Evolutionary conservation across 352 stramenopile species (phyloP).

Genomic region (Phytopythium helicoides): DNA sequence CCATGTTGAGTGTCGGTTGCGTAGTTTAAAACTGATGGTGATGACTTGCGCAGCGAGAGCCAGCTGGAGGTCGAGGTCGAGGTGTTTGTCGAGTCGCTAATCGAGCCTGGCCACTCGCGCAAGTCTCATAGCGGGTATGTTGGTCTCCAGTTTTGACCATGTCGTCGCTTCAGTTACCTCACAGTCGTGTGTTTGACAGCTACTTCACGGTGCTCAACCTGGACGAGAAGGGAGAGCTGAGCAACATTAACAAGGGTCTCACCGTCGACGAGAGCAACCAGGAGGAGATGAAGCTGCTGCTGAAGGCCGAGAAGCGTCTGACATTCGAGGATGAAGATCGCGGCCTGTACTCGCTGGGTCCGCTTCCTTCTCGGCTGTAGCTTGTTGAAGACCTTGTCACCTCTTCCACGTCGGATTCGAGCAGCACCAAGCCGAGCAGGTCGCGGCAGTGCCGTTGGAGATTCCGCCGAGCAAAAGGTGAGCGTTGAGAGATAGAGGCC

Average conservation of each 20-base stretch:
- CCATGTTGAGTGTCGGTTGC: no score
- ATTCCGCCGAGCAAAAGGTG: no score
- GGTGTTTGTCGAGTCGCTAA: conserved; percentile 44
- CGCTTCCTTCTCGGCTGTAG: no score
- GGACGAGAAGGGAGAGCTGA: no score
- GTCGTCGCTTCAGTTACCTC: not conserved
- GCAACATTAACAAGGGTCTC: conserved; percentile 32
- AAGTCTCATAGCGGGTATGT: no score
- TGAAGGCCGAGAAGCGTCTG: conserved; percentile 43
- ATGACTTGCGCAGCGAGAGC: conserved; percentile 23
- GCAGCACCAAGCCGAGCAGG: not conserved
- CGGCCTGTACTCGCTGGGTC: no score
- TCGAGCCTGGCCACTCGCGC: conserved; percentile 14
- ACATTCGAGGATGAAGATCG: conserved; percentile 35
- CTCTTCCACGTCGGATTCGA: no score
- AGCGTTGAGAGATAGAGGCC: no score
- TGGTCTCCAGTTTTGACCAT: no score
- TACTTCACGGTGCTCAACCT: no score
- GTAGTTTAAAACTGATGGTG: not conserved
- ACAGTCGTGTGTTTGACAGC: conserved; percentile 1
- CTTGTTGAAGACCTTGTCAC: no score
- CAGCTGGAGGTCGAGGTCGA: conserved; percentile 64
- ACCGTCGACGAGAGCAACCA: conserved; percentile 27
- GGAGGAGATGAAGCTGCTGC: conserved; percentile 28
- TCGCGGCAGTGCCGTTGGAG: no score